Conservation (phyloP, 176 grass and related monocot species). For the Oryza meridionalis region DNA sequence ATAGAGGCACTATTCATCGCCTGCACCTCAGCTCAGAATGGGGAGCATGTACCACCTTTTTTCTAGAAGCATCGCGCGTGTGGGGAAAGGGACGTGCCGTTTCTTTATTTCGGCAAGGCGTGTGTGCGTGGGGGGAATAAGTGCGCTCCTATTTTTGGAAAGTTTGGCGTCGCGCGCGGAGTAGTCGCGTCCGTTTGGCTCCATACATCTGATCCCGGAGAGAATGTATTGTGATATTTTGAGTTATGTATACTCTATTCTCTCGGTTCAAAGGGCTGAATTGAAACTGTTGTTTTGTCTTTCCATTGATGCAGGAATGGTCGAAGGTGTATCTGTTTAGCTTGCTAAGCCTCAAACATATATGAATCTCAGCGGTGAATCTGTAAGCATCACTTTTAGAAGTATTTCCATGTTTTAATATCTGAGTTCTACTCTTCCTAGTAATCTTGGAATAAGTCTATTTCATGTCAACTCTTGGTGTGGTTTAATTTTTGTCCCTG, state of each 20-base stretch:
- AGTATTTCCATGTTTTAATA: slow-evolving; percentile 2
- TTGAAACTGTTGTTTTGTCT: slow-evolving; percentile 15
- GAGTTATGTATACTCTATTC: background rate
- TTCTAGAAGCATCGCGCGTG: too few species aligned
- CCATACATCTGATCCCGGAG: background rate
- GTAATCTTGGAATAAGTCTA: background rate
- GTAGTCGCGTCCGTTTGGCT: too few species aligned
- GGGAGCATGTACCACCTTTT: too few species aligned
- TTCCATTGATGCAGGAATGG: slow-evolving; percentile 58
- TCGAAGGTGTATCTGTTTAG: slow-evolving; percentile 65
- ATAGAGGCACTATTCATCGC: too few species aligned
- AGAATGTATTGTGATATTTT: slow-evolving; percentile 18
- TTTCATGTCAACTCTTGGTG: background rate
- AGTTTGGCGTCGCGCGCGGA: too few species aligned
- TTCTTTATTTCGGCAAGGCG: too few species aligned
- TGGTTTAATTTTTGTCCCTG: background rate
- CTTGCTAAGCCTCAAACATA: slow-evolving; percentile 90
- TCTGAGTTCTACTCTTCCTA: background rate
- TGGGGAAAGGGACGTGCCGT: too few species aligned
- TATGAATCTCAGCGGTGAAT: slow-evolving; percentile 95
- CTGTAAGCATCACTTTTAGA: slow-evolving; percentile 59
- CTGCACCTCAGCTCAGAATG: too few species aligned
- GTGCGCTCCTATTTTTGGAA: too few species aligned
- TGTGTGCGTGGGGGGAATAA: too few species aligned
- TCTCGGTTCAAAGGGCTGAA: slow-evolving; percentile 1